phyloP scores from a whole-genome alignment of 352 stramenopile genomes.

The Phytopythium boreale region DNA sequence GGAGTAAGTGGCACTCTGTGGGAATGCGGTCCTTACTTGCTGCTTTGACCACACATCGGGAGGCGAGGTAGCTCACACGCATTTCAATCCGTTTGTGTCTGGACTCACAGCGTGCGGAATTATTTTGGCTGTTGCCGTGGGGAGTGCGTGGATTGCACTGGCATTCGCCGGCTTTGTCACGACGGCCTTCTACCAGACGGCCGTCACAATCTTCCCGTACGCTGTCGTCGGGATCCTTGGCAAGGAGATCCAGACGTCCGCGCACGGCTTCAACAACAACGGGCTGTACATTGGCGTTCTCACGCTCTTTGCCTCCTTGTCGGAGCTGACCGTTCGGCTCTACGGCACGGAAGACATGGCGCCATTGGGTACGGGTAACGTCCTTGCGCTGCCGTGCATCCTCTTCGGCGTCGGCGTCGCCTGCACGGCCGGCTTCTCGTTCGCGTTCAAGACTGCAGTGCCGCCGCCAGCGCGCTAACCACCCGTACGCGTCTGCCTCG shows the following conservation, averaged over 20 bases:
- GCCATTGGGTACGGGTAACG: constrained; percentile 54
- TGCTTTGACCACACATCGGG: background rate
- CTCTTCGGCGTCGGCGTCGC: constrained; percentile 49
- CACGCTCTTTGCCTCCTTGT: constrained; percentile 59
- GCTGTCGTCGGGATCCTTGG: constrained; percentile 78
- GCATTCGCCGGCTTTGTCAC: constrained; percentile 55
- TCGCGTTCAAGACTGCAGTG: constrained; percentile 13
- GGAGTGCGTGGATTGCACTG: constrained; percentile 33
- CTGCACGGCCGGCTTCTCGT: constrained; percentile 41
- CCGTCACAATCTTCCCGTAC: constrained; percentile 71
- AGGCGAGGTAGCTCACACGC: background rate
- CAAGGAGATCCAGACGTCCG: constrained; percentile 68
- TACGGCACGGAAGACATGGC: constrained; percentile 69
- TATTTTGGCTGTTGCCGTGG: constrained; percentile 48
- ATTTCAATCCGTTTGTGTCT: background rate
- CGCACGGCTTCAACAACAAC: constrained; percentile 79
- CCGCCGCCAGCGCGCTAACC: background rate
- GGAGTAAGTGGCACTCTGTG: constrained; percentile 37
- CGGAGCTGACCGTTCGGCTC: constrained; percentile 66
- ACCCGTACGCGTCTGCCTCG: background rate
- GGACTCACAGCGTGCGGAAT: constrained; percentile 38
- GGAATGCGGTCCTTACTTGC: too few relatives aligned
- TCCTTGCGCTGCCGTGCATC: constrained; percentile 55
- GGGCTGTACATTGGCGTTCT: constrained; percentile 74
- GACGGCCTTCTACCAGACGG: constrained; percentile 59